phyloP scores from a whole-genome alignment of 495 filamentous ascomycete genomes.

The Neurospora sp. region DNA sequence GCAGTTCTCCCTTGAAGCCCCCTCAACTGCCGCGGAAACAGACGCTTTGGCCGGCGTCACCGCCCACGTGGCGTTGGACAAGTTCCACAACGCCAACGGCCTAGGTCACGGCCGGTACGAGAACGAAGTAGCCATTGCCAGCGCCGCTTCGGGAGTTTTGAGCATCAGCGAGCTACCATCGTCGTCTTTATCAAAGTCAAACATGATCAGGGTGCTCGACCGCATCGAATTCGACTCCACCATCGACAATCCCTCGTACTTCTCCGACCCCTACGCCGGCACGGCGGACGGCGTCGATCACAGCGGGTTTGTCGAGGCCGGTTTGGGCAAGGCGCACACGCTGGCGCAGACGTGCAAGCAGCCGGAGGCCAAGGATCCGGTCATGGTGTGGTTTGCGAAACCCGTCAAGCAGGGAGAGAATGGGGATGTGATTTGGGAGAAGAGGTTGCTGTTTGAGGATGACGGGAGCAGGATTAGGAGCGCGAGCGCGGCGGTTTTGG shows the following conservation, averaged over 20 bases:
- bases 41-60: slow-evolving; percentile 27
- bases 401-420: slow-evolving; percentile 6
- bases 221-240: slow-evolving; percentile 31
- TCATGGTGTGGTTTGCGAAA: slow-evolving; percentile 39
- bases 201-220: slow-evolving; percentile 33
- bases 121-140: slow-evolving; percentile 39
- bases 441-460: slow-evolving; percentile 46
- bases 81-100: slow-evolving; percentile 46
- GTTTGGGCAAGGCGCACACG: slow-evolving; percentile 32
- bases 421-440: slow-evolving; percentile 24
- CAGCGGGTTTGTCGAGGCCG: slow-evolving; percentile 46
- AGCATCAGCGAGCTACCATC: slow-evolving; percentile 19
- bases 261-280: slow-evolving; percentile 39
- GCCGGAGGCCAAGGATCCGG: slow-evolving; percentile 29
- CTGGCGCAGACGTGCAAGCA: slow-evolving; percentile 24
- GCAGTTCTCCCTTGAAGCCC: slow-evolving; percentile 8
- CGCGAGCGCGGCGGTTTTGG: slow-evolving; percentile 42
- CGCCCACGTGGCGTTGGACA: slow-evolving; percentile 31
- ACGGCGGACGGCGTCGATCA: slow-evolving; percentile 34
- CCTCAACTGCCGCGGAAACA: slow-evolving; percentile 16
- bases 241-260: slow-evolving; percentile 52
- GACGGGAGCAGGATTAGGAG: slow-evolving; percentile 42
- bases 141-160: slow-evolving; percentile 24
- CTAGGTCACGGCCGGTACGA: slow-evolving; percentile 40
- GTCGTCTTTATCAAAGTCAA: slow-evolving; percentile 25